phyloP scores from a whole-genome alignment of 371 early-diverging fungal species.

The Aphelidium insulamus region DNA sequence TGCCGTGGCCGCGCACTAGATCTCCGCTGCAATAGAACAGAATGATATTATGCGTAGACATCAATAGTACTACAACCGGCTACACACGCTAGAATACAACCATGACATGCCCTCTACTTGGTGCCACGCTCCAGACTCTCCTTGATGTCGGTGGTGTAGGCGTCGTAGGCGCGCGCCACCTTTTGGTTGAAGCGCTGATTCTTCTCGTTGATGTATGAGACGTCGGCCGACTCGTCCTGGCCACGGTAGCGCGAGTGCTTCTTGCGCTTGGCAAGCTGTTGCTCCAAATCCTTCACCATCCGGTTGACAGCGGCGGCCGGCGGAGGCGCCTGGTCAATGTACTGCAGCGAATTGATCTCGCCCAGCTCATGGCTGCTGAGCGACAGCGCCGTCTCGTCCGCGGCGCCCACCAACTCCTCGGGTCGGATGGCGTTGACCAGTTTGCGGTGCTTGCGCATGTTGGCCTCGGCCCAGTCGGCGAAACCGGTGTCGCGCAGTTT shows the following conservation, averaged over 20 bases:
- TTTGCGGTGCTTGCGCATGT: conserved; percentile 3
- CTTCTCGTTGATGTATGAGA: conserved; percentile 88
- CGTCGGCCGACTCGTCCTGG: conserved; percentile 53
- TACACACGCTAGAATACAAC: too few species aligned
- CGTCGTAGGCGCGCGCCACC: conserved; percentile 75
- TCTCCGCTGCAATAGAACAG: too few species aligned
- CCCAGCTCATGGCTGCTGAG: conserved; percentile 6
- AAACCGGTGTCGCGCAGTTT: conserved; percentile 49
- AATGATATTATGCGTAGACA: too few species aligned
- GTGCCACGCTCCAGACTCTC: conserved; percentile 75
- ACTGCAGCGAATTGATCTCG: conserved; percentile 41
- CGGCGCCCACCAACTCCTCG: conserved; percentile 2
- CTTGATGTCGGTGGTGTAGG: conserved; percentile 75
- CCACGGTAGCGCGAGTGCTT: conserved; percentile 43
- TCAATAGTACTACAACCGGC: too few species aligned
- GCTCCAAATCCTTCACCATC: conserved; percentile 43
- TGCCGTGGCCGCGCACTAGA: too few species aligned
- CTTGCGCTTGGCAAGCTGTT: conserved; percentile 46
- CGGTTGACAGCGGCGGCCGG: conserved; percentile 42
- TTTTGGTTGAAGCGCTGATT: conserved; percentile 88
- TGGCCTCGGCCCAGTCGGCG: conserved; percentile 58
- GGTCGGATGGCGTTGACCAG: neutral
- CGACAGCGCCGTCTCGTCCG: conserved; percentile 1
- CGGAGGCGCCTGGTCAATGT: conserved; percentile 30
- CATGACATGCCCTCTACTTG: too few species aligned